These are phyloP conservation scores for Amaranthus palmeri DNA, from an alignment of 148 eudicot genomes.

Conservation along the genomic window DNA sequence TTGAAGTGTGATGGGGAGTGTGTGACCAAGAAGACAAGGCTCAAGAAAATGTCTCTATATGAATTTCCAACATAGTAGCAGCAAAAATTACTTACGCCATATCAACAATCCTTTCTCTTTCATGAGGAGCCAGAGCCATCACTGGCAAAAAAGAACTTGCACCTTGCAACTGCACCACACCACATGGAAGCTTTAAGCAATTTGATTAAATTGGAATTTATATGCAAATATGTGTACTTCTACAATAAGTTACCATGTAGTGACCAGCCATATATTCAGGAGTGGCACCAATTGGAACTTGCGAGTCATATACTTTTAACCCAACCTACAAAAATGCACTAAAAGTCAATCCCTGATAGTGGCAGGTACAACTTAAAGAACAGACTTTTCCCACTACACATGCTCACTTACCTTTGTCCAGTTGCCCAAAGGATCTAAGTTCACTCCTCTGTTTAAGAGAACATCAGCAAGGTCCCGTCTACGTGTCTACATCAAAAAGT, in stretches of 20 bases:
- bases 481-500: conserved; percentile 51
- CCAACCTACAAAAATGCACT: conserved; percentile 60
- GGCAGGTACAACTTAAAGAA: neutral
- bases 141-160: conserved; percentile 88
- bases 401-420: conserved; percentile 74
- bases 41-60: neutral
- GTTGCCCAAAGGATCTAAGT: conserved; percentile 83
- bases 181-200: conserved; percentile 19
- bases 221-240: neutral
- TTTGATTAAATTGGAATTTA: neutral
- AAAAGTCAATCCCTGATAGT: neutral
- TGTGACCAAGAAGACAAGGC: neutral
- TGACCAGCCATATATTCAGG: conserved; percentile 97
- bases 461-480: conserved; percentile 91
- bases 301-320: conserved; percentile 81
- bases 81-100: conserved; percentile 62
- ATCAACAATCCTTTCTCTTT: conserved; percentile 72
- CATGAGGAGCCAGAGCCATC: conserved; percentile 91
- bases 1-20: neutral
- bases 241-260: conserved; percentile 60
- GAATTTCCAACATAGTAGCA: neutral
- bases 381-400: neutral
- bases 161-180: conserved; percentile 64
- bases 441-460: conserved; percentile 90
- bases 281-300: conserved; percentile 97